These are phyloP conservation scores for Sclerotinia borealis DNA, from an alignment of 2,329 filamentous ascomycete genomes.

Conservation along the genomic window DNA sequence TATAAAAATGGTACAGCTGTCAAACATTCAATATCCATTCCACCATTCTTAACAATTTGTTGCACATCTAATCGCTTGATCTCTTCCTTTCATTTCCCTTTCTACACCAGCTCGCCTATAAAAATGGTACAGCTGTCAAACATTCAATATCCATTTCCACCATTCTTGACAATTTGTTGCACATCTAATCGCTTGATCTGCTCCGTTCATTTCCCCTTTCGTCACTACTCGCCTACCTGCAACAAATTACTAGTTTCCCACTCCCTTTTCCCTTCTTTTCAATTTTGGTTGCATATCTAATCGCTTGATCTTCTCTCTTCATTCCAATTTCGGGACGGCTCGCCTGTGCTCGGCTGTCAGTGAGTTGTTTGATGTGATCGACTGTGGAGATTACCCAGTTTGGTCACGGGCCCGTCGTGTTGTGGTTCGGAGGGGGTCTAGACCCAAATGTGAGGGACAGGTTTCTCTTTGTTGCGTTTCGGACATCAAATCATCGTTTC, in stretches of 20 bases:
- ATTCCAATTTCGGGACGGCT: background rate
- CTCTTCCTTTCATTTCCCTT: no score
- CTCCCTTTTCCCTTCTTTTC: background rate
- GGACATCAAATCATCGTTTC: slow-evolving; percentile 9
- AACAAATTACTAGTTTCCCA: background rate
- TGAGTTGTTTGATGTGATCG: background rate
- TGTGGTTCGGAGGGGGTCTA: background rate
- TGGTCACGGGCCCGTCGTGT: background rate
- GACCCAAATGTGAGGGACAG: background rate
- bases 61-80: background rate
- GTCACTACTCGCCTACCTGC: background rate
- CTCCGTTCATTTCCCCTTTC: background rate
- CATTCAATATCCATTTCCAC: background rate
- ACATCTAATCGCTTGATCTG: background rate
- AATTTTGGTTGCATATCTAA: slow-evolving; percentile 2
- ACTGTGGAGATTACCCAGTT: slow-evolving; percentile 3
- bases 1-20: no score
- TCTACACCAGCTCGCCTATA: background rate
- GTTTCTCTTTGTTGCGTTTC: slow-evolving; percentile 3
- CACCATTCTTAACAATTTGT: no score
- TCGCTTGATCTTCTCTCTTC: slow-evolving; percentile 3
- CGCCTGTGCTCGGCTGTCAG: background rate
- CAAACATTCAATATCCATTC: no score
- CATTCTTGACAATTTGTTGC: no score
- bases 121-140: no score